Evolutionary conservation across 768 basidiomycete genomes (phyloP).

Genomic region (Termitomyces sp.): DNA sequence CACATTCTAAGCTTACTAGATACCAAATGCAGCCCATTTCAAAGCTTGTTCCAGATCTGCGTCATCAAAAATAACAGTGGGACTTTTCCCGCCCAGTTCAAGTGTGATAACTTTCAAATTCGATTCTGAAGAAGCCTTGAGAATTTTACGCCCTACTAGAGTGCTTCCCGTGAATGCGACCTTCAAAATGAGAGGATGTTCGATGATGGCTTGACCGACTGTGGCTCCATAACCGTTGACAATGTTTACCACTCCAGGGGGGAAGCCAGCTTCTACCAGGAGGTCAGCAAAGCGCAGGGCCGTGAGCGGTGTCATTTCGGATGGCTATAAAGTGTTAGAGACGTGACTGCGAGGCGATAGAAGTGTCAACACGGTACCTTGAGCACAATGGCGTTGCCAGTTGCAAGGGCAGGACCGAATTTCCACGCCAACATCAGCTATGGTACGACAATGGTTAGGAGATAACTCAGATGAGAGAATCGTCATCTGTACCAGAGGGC

Average conservation of each 20-base stretch:
- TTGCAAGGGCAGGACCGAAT: conserved; percentile 24
- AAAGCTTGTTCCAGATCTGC: conserved; percentile 70
- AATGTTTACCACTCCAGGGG: conserved; percentile 66
- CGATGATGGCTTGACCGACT: conserved; percentile 57
- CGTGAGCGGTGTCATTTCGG: conserved; percentile 60
- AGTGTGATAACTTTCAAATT: conserved; percentile 85
- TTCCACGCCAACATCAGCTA: conserved; percentile 23
- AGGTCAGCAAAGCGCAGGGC: conserved; percentile 48
- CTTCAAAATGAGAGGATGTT: conserved; percentile 56
- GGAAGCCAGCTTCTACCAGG: conserved; percentile 60
- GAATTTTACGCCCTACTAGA: conserved; percentile 68
- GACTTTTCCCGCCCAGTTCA: conserved; percentile 77
- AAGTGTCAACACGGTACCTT: conserved; percentile 23
- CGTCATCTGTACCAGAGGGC: conserved; percentile 19
- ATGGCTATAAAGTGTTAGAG: conserved; percentile 37
- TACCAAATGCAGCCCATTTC: conserved; percentile 61
- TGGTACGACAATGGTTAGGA: background rate
- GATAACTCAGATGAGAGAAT: background rate
- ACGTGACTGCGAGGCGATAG: background rate
- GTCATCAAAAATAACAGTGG: conserved; percentile 67
- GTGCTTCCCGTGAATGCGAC: conserved; percentile 85
- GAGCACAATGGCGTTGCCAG: conserved; percentile 58
- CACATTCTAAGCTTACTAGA: conserved; percentile 48
- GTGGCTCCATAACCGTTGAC: conserved; percentile 55
- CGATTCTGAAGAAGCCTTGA: conserved; percentile 73